Evolutionary conservation across 495 filamentous ascomycete genomes (phyloP).

Genomic region (Trichoderma virens): DNA sequence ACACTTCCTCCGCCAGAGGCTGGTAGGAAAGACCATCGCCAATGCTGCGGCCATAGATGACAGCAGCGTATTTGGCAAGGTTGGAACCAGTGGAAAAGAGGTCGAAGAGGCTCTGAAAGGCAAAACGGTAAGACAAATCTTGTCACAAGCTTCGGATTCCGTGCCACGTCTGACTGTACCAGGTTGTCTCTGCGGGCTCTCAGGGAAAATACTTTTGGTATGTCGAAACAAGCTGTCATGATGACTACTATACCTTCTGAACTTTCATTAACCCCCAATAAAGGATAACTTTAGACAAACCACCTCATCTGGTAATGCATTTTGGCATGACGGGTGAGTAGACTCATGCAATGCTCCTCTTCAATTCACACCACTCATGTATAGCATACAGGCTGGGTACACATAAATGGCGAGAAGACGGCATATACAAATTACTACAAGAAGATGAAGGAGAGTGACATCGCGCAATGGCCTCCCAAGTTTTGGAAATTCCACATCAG

Average conservation of each 20-base stretch:
- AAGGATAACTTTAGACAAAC: conserved; percentile 40
- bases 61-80: conserved; percentile 78
- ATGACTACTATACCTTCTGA: conserved; percentile 37
- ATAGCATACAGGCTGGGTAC: conserved; percentile 63
- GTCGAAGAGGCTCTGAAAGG: conserved; percentile 68
- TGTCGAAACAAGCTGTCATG: conserved; percentile 43
- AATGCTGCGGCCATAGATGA: conserved; percentile 68
- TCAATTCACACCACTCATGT: not conserved
- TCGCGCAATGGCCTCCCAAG: conserved; percentile 74
- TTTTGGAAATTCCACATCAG: conserved; percentile 80
- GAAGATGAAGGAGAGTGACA: conserved; percentile 48
- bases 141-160: not conserved
- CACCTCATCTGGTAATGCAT: conserved; percentile 87
- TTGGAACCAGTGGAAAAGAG: conserved; percentile 62
- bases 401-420: conserved; percentile 67
- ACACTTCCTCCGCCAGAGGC: conserved; percentile 68
- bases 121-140: conserved; percentile 44
- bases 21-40: conserved; percentile 73
- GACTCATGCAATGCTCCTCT: too few relatives aligned
- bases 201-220: conserved; percentile 97
- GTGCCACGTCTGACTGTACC: not conserved
- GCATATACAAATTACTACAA: conserved; percentile 66
- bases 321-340: conserved; percentile 62
- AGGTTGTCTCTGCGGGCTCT: conserved; percentile 60
- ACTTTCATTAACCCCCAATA: not conserved